A percentile compares a stretch with the other conserved stretches of the same genome.
phyloP scores from a whole-genome alignment of 2,329 filamentous ascomycete species.

The Talaromyces rugulosus region DNA sequence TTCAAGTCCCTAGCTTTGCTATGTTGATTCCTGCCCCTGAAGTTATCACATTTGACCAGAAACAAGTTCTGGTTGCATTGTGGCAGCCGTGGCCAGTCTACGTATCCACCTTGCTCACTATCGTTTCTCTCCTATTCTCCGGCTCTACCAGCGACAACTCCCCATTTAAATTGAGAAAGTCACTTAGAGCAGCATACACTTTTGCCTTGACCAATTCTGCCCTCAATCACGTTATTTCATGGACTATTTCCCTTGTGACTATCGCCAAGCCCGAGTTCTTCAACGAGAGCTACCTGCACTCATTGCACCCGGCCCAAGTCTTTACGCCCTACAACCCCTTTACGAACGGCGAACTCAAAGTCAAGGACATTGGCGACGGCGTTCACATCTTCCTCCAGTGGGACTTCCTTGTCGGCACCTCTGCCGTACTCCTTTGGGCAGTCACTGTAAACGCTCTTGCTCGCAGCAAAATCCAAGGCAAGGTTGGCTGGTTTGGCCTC shows the following conservation, averaged over 20 bases:
- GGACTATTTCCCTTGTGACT: slow-evolving; percentile 39
- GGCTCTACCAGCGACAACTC: slow-evolving; percentile 2
- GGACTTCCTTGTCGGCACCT: slow-evolving; percentile 44
- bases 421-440: slow-evolving; percentile 44
- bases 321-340: slow-evolving; percentile 35
- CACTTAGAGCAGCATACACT: slow-evolving; percentile 27
- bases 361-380: slow-evolving; percentile 37
- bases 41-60: slow-evolving; percentile 35
- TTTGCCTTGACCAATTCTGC: slow-evolving; percentile 39
- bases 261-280: slow-evolving; percentile 33
- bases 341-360: slow-evolving; percentile 21
- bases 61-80: slow-evolving; percentile 46
- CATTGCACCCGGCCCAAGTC: slow-evolving; percentile 36
- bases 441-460: slow-evolving; percentile 31
- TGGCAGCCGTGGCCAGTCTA: slow-evolving; percentile 52
- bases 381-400: slow-evolving; percentile 46
- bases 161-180: slow-evolving; percentile 27
- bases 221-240: slow-evolving; percentile 37
- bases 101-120: slow-evolving; percentile 37
- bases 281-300: slow-evolving; percentile 23
- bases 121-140: slow-evolving; percentile 20
- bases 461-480: slow-evolving; percentile 23
- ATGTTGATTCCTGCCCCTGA: slow-evolving; percentile 42
- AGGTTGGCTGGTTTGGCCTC: slow-evolving; percentile 23
- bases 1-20: slow-evolving; percentile 40